Evolutionary conservation across 208 protist species (phyloP), one percentile per base, ranked within the genome.

Genomic region (Leishmania lainsoni): DNA sequence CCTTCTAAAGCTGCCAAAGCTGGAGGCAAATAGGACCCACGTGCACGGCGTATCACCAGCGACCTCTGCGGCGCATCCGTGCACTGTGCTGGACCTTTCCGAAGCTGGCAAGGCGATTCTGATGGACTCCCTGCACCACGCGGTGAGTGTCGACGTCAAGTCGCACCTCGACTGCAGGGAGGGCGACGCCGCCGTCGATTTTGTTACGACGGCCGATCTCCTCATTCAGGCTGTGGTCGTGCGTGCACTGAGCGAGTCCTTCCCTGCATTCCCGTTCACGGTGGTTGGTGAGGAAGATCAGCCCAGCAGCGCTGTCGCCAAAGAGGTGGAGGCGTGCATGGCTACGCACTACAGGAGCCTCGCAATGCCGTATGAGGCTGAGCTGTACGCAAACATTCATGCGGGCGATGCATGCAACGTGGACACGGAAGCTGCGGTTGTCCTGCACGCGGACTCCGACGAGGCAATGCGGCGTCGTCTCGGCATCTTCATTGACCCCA

Each of bases 401-500:
- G 32, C 51, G n/a, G 56, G 29, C 10, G 39, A 26, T 0, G 22
- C 35, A 17, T 32, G 32, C 20, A 61, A 78, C 35, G 61, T 69
- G 12, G 12, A 14, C 9, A 22, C 70, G 29, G 69, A 12, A 6
- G 69, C n/a, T 17, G 56, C 48, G 52, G 39, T 35, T 10, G 59
- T 80, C 4, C 35, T 91, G 6, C 49, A 42, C 45, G 89, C 89
- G 0, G 75, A 82, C 65, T 89, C 87, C 2, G 17, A 77, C 9
- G 89, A 87, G 61, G 86, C 65, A 32, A 81, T 93, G 56, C 88
- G 88, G 32, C 45, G 68, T 16, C 86, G 91, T 17, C 76, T 96
- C 16, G 88, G 88, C 6, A 70, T 97, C n/a, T 97, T 92, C 78
- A 90, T 97, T 58, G 94, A 97, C 80, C 94, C 94, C 26, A 93